Conservation (phyloP, 2,329 filamentous ascomycete species). For the Aspergillus tanneri region DNA sequence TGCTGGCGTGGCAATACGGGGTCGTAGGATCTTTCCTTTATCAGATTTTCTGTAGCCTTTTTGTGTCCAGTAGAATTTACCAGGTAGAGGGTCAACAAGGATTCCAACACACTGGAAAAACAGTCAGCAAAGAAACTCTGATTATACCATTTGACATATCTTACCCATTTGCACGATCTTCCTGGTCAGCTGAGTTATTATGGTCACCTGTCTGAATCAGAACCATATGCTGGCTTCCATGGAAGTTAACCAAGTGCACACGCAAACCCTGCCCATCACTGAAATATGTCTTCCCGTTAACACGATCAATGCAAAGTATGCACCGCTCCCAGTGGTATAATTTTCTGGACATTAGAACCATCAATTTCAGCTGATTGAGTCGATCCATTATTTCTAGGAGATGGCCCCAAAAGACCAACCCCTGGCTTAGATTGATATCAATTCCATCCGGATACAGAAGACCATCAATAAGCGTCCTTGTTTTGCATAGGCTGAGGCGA, state of each 20-base stretch:
- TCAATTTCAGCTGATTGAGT: background rate
- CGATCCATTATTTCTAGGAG: background rate
- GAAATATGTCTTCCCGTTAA: background rate
- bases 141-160: background rate
- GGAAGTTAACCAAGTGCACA: background rate
- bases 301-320: background rate
- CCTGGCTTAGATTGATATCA: background rate
- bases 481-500: background rate
- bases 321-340: background rate
- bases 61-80: constrained; percentile 60
- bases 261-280: background rate
- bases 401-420: background rate
- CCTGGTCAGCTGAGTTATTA: background rate
- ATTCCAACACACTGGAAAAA: constrained; percentile 54
- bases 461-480: background rate
- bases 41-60: constrained; percentile 56
- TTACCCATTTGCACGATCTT: too few species aligned
- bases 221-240: background rate
- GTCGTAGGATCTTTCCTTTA: constrained; percentile 56
- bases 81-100: constrained; percentile 43
- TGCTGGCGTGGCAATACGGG: constrained; percentile 43
- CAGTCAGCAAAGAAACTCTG: background rate
- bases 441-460: background rate
- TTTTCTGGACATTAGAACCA: background rate
- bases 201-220: background rate